Base-by-base conservation (phyloP, 1,284 basidiomycete genomes). In the Lentinula novae-zelandiae region DNA sequence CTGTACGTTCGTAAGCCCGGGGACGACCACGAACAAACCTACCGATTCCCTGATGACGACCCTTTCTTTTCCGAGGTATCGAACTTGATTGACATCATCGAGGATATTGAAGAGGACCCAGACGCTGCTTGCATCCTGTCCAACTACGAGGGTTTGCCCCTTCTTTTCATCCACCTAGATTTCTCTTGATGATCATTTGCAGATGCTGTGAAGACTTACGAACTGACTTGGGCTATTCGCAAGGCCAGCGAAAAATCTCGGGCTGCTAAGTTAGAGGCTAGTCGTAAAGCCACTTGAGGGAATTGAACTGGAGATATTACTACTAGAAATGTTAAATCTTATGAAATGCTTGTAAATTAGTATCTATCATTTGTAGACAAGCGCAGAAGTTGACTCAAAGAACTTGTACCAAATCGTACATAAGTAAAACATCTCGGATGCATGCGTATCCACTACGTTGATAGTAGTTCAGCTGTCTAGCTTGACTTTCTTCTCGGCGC, bases 21-120 rank as follows among this genome's bases (percentile, higher is more conserved):
- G 65, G 90, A 90, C 70, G 94, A 97, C 72, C 79, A 85, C 66
- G 93, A 95, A 71, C 89, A 93, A 70, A 81, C 81, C 51, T 79
- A 88, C 72, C 77, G 80, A 56, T 94, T 91, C 79, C 82, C 82
- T 2, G 91, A 95, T 64, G 94, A 96, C 69, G 93, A 96, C 71
- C 92, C 93, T 12, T 95, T 95, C 84, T 93, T 94, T 81, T 92
- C 91, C 27, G 92, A 95, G 75, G 84, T 95, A 50, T 92, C 91
- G 50, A 89, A 90, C 73, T 82, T 91, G 70, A 89, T 94, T 64
- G 92, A 95, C 73, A 81, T 89, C 64, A 85, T 93, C 63, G 91
- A 93, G 75, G 87, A 89, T 67, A 89, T 89, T 48, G 87, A 89
- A 69, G 84, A 87, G 67, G 84, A 89, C 64, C 82, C 85, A 1